Evolutionary conservation across 495 filamentous ascomycete genomes (phyloP).

Genomic region (Sphaerosporella brunnea): DNA sequence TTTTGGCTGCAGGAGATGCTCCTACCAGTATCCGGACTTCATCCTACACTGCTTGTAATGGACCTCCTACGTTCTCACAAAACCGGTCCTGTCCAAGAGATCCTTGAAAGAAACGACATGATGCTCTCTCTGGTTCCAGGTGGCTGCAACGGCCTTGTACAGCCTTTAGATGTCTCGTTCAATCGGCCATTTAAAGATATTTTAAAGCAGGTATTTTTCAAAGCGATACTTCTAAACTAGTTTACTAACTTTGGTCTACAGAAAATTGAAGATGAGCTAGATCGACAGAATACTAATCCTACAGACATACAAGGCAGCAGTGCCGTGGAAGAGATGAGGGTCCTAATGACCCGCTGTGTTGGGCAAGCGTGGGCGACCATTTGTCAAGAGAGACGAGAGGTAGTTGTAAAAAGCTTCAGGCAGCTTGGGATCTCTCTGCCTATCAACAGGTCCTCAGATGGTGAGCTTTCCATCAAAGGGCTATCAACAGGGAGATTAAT

Average conservation of each 20-base stretch:
- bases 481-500: not conserved
- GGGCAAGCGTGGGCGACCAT: constrained; percentile 8
- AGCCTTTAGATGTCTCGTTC: constrained; percentile 7
- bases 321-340: too few relatives aligned
- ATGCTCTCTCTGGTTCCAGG: constrained; percentile 1
- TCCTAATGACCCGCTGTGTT: constrained; percentile 4
- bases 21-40: too few relatives aligned
- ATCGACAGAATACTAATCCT: not conserved
- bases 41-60: constrained; percentile 4
- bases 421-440: constrained; percentile 3
- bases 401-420: not conserved
- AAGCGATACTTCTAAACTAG: too few relatives aligned
- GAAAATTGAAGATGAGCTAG: too few relatives aligned
- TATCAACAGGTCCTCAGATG: not conserved
- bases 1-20: too few relatives aligned
- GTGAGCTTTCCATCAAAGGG: constrained; percentile 9
- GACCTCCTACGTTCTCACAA: too few relatives aligned
- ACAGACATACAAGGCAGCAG: not conserved
- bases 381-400: not conserved
- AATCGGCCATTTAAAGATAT: too few relatives aligned
- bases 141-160: constrained; percentile 5
- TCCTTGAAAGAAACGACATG: not conserved
- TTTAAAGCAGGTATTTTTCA: not conserved
- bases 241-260: not conserved
- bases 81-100: not conserved